These are phyloP conservation scores for Vitis riparia DNA, from an alignment of 164 flowering plant species.

Conservation along the genomic window DNA sequence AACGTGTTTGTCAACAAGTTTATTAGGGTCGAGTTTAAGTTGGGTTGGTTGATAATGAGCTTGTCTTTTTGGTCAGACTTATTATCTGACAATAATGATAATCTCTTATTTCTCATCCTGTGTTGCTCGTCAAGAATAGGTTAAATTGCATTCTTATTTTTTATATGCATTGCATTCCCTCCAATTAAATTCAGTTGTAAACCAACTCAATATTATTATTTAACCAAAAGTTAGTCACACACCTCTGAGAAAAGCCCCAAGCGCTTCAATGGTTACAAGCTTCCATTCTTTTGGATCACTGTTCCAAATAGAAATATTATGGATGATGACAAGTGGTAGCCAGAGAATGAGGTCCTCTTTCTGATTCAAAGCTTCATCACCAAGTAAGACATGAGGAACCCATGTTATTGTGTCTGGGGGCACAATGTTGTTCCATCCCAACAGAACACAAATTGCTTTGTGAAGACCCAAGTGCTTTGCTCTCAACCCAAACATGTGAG, in stretches of 20 bases:
- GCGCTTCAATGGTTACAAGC: slow-evolving; percentile 26
- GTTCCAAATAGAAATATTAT: slow-evolving; percentile 22
- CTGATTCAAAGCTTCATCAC: slow-evolving; percentile 32
- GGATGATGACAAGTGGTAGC: slow-evolving; percentile 41
- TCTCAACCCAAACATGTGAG: slow-evolving; percentile 30
- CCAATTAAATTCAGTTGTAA: too few species aligned
- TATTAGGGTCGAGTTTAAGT: too few species aligned
- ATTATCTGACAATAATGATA: too few species aligned
- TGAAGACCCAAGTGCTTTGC: slow-evolving; percentile 41
- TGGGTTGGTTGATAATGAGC: too few species aligned
- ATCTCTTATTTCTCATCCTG: too few species aligned
- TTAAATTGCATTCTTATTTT: too few species aligned
- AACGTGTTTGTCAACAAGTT: too few species aligned
- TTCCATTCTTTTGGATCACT: slow-evolving; percentile 19
- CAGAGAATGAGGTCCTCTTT: slow-evolving; percentile 44
- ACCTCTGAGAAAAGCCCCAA: slow-evolving; percentile 39
- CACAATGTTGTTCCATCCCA: slow-evolving; percentile 34
- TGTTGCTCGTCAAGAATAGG: too few species aligned
- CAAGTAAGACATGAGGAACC: slow-evolving; percentile 27
- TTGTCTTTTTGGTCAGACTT: too few species aligned
- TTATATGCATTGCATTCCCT: neutral
- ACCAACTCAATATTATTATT: neutral
- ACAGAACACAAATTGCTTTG: slow-evolving; percentile 40
- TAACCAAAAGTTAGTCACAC: slow-evolving; percentile 3
- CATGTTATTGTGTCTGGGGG: slow-evolving; percentile 24